These are phyloP conservation scores for Halophytophthora polymorphica DNA, from an alignment of 352 stramenopile genomes.

Conservation along the genomic window DNA sequence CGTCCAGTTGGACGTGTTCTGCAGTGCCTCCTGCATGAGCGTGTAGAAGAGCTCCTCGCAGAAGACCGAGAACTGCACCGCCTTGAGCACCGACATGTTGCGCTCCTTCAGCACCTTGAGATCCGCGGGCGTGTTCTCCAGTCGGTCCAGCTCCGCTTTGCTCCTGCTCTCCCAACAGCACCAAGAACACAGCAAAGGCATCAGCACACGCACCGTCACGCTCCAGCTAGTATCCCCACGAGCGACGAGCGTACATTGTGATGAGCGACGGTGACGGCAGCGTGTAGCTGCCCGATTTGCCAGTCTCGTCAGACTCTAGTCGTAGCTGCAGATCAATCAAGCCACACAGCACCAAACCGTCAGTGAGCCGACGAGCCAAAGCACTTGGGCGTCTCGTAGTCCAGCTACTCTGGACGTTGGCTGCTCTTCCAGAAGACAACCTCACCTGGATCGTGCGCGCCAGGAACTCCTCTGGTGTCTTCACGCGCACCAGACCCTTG, in stretches of 20 bases:
- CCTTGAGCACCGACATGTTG: constrained; percentile 69
- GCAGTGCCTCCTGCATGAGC: constrained; percentile 78
- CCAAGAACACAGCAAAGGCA: background rate
- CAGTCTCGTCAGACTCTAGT: constrained; percentile 34
- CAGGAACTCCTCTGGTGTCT: constrained; percentile 76
- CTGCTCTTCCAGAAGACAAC: background rate
- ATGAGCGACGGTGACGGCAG: constrained; percentile 38
- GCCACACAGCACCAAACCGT: background rate
- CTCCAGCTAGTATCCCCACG: background rate
- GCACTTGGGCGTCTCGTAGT: background rate
- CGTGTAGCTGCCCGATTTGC: constrained; percentile 33
- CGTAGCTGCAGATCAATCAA: constrained; percentile 21
- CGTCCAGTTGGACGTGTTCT: constrained; percentile 62
- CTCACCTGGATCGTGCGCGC: constrained; percentile 69
- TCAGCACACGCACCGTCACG: background rate
- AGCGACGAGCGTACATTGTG: constrained; percentile 33
- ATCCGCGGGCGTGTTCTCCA: constrained; percentile 66
- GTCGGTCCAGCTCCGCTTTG: constrained; percentile 46
- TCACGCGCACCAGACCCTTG: constrained; percentile 73
- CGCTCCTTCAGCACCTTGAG: constrained; percentile 56
- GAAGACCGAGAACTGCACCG: constrained; percentile 85
- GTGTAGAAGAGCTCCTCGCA: constrained; percentile 85
- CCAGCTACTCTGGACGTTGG: background rate
- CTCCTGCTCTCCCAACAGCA: constrained; percentile 27
- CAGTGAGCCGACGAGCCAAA: constrained; percentile 3